Base-by-base conservation (phyloP, 2,329 filamentous ascomycete genomes). In the Scedosporium apiospermum region DNA sequence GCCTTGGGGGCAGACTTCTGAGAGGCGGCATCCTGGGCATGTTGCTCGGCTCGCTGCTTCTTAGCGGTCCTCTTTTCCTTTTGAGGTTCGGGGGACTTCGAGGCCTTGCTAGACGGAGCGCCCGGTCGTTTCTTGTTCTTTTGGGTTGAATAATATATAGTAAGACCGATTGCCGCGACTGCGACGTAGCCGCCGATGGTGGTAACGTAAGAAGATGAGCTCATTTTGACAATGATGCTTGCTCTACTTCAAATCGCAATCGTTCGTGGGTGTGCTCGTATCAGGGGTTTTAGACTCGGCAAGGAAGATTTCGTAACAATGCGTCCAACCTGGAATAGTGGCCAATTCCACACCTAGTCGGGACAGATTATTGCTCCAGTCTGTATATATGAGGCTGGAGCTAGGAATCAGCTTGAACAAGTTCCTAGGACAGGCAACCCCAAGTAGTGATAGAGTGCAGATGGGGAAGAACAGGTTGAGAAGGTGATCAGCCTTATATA, bases 11-110 rank as follows among this genome's bases (percentile, higher is more conserved):
- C 58, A 41, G 58, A 49, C 38, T 38, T 61, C n/a, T 61, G 59
- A 53, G 59, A 53, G n/a, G 59, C 9, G 7, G 59, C 59, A 10
- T 61, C 60, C 18, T 61, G 46, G 3, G 60, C 60, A 27, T 55
- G 42, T 26, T 61, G 60, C 65, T 78, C 76, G 68, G 74, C 68
- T 5, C 78, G 75, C 69, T 80, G 78, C 67, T 78, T 79, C 72
- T 79, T 79, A 67, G 78, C 78, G 12, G 71, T 72, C 53, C 76
- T 75, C 49, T 61, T 51, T 58, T 76, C 75, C 63, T 78, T 78
- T 57, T 73, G 73, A 26, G 70, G 68, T 66, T 77, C 73, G 12
- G 68, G 38, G 57, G 63, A 60, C 67, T 74, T 75, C 63, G 66
- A 64, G 14, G 66, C 61, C 65, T 74, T 76, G 46, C 69, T 58